phyloP scores from a whole-genome alignment of 306 rosid genomes.

The Vachellia pachyceras region DNA sequence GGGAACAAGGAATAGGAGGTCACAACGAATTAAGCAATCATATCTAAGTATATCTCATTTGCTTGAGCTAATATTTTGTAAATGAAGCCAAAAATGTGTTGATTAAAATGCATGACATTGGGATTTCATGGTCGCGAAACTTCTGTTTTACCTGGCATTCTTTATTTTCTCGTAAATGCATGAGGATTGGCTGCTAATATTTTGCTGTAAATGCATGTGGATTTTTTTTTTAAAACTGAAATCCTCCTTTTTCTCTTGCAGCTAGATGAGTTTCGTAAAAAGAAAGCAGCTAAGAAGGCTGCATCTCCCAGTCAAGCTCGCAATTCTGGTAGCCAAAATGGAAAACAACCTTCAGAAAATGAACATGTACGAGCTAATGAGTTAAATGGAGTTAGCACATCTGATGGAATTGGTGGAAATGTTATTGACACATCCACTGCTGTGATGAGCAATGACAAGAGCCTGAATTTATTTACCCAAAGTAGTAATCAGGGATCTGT shows the following conservation, averaged over 20 bases:
- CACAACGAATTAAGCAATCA: background rate
- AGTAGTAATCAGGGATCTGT: slow-evolving; percentile 49
- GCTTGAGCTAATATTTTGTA: background rate
- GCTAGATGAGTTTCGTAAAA: slow-evolving; percentile 97
- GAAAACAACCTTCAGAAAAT: slow-evolving; percentile 67
- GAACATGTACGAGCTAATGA: slow-evolving; percentile 62
- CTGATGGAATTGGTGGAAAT: slow-evolving; percentile 55
- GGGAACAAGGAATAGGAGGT: slow-evolving; percentile 4
- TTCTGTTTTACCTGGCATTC: background rate
- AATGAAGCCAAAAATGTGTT: background rate
- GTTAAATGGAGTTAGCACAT: slow-evolving; percentile 70
- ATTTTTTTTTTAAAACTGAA: slow-evolving; percentile 3
- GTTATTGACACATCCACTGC: slow-evolving; percentile 45
- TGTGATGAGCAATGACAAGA: slow-evolving; percentile 48
- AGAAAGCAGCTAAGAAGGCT: slow-evolving; percentile 80
- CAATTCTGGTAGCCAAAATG: slow-evolving; percentile 55
- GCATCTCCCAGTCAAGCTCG: slow-evolving; percentile 48
- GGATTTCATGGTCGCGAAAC: background rate
- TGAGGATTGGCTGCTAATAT: background rate
- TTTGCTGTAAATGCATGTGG: slow-evolving; percentile 2
- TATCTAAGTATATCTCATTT: slow-evolving; percentile 11
- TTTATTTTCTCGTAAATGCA: background rate
- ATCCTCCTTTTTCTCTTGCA: slow-evolving; percentile 48
- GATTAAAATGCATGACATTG: background rate
- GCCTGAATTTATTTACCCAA: slow-evolving; percentile 40